Evolutionary conservation across 1,284 basidiomycete genomes (phyloP).

Genomic region (Sanguinoderma infundibulare): DNA sequence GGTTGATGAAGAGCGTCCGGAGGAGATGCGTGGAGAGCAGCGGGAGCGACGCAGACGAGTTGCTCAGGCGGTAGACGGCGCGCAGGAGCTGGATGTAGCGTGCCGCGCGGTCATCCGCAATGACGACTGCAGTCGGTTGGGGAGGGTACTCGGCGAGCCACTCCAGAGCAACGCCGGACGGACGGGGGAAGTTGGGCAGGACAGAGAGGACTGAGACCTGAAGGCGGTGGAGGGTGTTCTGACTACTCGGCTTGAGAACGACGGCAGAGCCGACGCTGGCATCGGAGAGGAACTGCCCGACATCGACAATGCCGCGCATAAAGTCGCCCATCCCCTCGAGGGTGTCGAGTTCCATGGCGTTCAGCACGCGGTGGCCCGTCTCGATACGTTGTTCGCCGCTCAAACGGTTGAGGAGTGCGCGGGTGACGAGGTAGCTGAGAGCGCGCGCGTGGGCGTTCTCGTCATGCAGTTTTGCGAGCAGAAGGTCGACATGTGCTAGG

Average conservation of each 20-base stretch:
- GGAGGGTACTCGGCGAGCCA: slow-evolving; percentile 47
- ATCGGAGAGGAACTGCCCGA: slow-evolving; percentile 49
- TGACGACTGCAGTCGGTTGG: no score
- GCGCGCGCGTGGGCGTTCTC: slow-evolving; percentile 55
- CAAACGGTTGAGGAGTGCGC: slow-evolving; percentile 55
- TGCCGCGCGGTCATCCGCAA: neutral
- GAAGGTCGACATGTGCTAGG: slow-evolving; percentile 41
- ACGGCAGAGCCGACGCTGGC: slow-evolving; percentile 49
- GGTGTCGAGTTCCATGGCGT: slow-evolving; percentile 48
- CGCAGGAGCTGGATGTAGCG: slow-evolving; percentile 62
- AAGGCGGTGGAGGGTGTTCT: slow-evolving; percentile 54
- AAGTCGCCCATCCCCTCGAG: slow-evolving; percentile 50
- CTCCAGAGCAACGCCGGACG: slow-evolving; percentile 46
- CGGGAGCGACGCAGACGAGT: slow-evolving; percentile 47
- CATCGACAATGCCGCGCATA: slow-evolving; percentile 41
- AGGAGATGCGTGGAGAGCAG: slow-evolving; percentile 62
- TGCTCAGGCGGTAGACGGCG: slow-evolving; percentile 66
- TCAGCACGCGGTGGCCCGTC: slow-evolving; percentile 53
- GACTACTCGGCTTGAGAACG: slow-evolving; percentile 62
- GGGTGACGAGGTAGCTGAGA: slow-evolving; percentile 62
- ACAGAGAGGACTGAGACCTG: slow-evolving; percentile 58
- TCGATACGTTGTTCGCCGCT: slow-evolving; percentile 62
- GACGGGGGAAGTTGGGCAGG: slow-evolving; percentile 52
- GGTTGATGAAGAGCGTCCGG: slow-evolving; percentile 65
- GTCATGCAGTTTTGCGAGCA: slow-evolving; percentile 55